Base-by-base conservation (phyloP, 1,284 basidiomycete genomes). In the Pseudozyma thailandica region DNA sequence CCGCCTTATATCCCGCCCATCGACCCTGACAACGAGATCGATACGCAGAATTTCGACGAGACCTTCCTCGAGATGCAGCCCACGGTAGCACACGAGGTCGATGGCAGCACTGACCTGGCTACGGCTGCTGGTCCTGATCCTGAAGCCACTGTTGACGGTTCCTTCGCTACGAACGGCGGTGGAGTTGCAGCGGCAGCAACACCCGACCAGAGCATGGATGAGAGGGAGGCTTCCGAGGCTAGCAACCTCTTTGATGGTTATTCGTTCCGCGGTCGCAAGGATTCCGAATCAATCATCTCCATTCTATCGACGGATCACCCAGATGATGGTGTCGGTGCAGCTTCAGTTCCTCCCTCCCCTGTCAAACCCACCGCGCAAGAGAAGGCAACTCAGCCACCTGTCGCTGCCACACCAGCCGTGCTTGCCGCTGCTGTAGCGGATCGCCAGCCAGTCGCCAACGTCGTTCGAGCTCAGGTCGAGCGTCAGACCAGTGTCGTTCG, bases 1-100 rank as follows among this genome's bases (percentile, higher is more conserved):
- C 93, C 95, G 78, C 95, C 95, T n/a, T 95, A 96, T 86, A 92
- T 94, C 75, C 94, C 95, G 20, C 90, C 92, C 18, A 92, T 94
- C 78, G 92, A 98, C 82, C 92, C 93, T 7, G 88, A 89, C 44
- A 92, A 96, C 83, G 93, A 94, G 73, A 90, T 90, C 79, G 95
- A 98, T 87, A 95, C 92, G 69, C 92, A 93, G 83, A 97, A 98
- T 85, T 98, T 98, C 83, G 95, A 98, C 83, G 92, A 95, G 75
- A 91, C 92, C 30, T 98, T 96, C 88, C 87, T 98, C 55, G 92
- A 93, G 80, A 94, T 96, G 77, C 76, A 77, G 54, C 78, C 78
- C 4, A 79, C 75, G 15, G 72, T 79, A 5, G 60, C 70, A 2
- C 63, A 65, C 47, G 72, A 70, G 21, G 45, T 42, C 7, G 60